phyloP scores from a whole-genome alignment of 805 yeast species.

The Lipomyces yamanashiensis region DNA sequence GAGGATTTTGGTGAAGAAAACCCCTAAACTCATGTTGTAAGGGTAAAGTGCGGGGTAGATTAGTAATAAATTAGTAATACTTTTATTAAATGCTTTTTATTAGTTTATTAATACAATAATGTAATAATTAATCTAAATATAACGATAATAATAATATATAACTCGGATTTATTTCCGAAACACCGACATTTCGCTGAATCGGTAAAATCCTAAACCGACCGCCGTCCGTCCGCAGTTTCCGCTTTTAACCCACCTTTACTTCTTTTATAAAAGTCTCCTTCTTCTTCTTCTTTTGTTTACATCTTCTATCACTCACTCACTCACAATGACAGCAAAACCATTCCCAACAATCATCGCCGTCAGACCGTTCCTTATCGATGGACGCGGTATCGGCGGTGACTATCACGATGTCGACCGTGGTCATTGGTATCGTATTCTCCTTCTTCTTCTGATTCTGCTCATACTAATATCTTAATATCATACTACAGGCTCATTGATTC shows the following conservation, averaged over 20 bases:
- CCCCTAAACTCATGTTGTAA: background rate
- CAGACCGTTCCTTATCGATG: constrained; percentile 51
- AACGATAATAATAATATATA: no score
- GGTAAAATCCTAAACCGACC: no score
- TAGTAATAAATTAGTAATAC: background rate
- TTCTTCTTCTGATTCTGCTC: background rate
- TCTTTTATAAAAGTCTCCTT: background rate
- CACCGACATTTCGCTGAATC: no score
- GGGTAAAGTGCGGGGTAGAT: background rate
- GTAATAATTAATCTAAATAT: no score
- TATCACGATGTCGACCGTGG: constrained; percentile 56
- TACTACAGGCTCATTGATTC: constrained; percentile 48
- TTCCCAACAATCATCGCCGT: constrained; percentile 54
- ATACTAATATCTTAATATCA: background rate
- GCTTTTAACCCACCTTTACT: no score
- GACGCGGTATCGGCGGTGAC: constrained; percentile 57
- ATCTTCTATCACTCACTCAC: background rate
- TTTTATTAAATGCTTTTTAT: no score
- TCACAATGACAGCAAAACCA: constrained; percentile 14
- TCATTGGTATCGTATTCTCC: constrained; percentile 47
- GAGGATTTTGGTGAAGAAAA: background rate
- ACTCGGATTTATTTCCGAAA: no score
- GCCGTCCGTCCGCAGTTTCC: background rate
- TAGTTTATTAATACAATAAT: no score
- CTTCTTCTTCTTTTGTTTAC: background rate